Evolutionary conservation across 2,329 filamentous ascomycete genomes (phyloP), one percentile per base, ranked within the genome.

Genomic region (Trichoderma sp.): DNA sequence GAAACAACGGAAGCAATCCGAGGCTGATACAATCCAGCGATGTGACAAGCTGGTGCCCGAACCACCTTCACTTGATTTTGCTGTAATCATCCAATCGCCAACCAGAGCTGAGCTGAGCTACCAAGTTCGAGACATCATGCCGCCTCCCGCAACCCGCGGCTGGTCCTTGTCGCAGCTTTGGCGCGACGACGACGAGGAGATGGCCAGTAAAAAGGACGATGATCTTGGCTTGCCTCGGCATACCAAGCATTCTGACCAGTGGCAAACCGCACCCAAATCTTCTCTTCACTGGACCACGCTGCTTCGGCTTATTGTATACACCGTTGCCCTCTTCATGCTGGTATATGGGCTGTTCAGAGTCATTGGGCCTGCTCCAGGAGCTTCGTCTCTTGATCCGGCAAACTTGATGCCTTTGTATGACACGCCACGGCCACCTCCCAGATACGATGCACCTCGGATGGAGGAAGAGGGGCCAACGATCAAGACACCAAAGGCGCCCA

Each of bases 171-270:
- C 78, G 62, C 79, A 82, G 72, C 78, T 86, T 69, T 87, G 86
- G 79, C 78, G 84, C 72, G 84, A 81, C 76, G 85, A 89, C 74
- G 85, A 89, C 75, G 87, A 88, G 75, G 86, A 88, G 75, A 81
- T 88, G 78, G 86, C 84, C 66, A 90, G 89, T 70, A 90, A 90
- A 80, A 90, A 89, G 80, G 84, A 89, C 78, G 88, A 90, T 78
- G 88, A 90, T 78, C 83, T 85, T 43, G n/a, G 8, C 28, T 60
- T 73, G 32, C 70, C 78, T 18, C 75, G 75, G 72, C 78, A 75
- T 73, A 8, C 70, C 21, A 73, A 28, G n/a, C 73, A 67, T 11
- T 11, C 39, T 8, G 73, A 74, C 26, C 80, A 80, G 73, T 87
- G 86, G 85, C 80, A 82, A 71, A 73, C 79, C 24, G 77, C 84